Conservation (phyloP, 1,139 yeast genomes). For the Ogataea hybrid region DNA sequence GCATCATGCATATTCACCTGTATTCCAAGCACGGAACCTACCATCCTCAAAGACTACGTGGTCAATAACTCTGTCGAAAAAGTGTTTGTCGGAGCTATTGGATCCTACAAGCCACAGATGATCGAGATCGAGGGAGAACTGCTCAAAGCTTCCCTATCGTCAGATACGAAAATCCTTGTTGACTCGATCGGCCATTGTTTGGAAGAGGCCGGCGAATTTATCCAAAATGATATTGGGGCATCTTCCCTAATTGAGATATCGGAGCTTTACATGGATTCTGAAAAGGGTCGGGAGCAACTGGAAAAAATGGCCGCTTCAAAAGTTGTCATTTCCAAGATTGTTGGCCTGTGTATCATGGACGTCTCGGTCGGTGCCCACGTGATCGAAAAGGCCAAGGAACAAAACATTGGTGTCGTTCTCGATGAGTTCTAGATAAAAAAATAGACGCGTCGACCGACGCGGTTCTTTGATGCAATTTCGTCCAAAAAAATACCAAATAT, state of each 20-base stretch:
- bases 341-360: slow-evolving; percentile 65
- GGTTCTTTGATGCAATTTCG: not conserved
- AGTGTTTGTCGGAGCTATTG: slow-evolving; percentile 57
- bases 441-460: slow-evolving; percentile 12
- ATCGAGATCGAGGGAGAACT: slow-evolving; percentile 54
- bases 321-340: slow-evolving; percentile 49
- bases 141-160: slow-evolving; percentile 30
- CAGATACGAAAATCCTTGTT: slow-evolving; percentile 48
- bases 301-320: slow-evolving; percentile 25
- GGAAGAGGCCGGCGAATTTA: slow-evolving; percentile 64
- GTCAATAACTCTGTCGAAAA: slow-evolving; percentile 33
- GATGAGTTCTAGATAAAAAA: slow-evolving; percentile 24
- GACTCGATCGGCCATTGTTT: slow-evolving; percentile 58
- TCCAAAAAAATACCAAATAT: slow-evolving; percentile 4
- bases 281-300: slow-evolving; percentile 4
- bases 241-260: slow-evolving; percentile 46
- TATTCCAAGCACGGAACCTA: slow-evolving; percentile 52
- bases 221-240: slow-evolving; percentile 40
- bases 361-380: slow-evolving; percentile 42
- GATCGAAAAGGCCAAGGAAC: slow-evolving; percentile 26
- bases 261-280: slow-evolving; percentile 30
- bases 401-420: slow-evolving; percentile 29
- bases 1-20: slow-evolving; percentile 55
- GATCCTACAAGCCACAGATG: slow-evolving; percentile 71
- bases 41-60: slow-evolving; percentile 39